These are phyloP conservation scores for Monilinia polystroma DNA, from an alignment of 2,329 filamentous ascomycete genomes.

Conservation along the genomic window DNA sequence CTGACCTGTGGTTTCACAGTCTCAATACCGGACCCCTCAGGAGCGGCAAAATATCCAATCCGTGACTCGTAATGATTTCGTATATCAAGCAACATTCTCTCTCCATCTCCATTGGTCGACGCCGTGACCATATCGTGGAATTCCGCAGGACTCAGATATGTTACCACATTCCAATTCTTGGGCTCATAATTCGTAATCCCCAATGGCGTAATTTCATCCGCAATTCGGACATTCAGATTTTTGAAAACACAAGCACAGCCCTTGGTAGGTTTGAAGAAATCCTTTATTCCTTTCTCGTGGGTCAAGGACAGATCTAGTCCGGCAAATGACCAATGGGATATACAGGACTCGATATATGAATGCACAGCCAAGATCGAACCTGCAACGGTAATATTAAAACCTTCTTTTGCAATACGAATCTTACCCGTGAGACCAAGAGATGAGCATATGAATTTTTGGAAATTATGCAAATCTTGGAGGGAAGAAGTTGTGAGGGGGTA, in stretches of 20 bases:
- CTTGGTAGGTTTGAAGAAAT: constrained; percentile 38
- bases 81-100: constrained; percentile 36
- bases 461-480: constrained; percentile 28
- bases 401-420: constrained; percentile 38
- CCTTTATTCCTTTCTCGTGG: constrained; percentile 21
- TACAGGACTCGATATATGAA: constrained; percentile 35
- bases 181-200: constrained; percentile 39
- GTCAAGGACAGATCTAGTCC: constrained; percentile 29
- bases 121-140: constrained; percentile 33
- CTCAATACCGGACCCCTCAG: constrained; percentile 30
- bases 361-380: constrained; percentile 32
- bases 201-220: constrained; percentile 40
- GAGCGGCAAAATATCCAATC: constrained; percentile 40
- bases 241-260: constrained; percentile 39
- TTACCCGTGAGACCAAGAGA: constrained; percentile 36
- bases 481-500: constrained; percentile 22
- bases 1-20: constrained; percentile 38
- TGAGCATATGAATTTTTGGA: constrained; percentile 31
- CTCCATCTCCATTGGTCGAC: not conserved
- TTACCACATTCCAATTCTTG: constrained; percentile 35
- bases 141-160: constrained; percentile 33
- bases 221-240: constrained; percentile 32
- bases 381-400: constrained; percentile 40
- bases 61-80: constrained; percentile 41
- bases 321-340: constrained; percentile 38